Evolutionary conservation across 2,329 filamentous ascomycete genomes (phyloP), one percentile per base, ranked within the genome.

Genomic region (Trichoderma asperellum): DNA sequence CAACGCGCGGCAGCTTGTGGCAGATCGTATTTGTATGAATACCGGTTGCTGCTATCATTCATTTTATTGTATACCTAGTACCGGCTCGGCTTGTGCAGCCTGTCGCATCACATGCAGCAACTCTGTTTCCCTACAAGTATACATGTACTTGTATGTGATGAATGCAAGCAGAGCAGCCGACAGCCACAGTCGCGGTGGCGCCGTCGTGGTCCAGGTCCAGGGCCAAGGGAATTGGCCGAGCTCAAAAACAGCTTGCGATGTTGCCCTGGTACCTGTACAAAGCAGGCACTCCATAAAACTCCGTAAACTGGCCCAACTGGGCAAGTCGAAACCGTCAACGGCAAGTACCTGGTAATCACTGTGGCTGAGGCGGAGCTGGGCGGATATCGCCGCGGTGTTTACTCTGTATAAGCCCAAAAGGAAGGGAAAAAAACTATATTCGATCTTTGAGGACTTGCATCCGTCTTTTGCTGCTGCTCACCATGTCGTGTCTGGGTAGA

Each of bases 221-320:
- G 62, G 37, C 35, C n/a, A 43, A 53, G 62, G 21, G 62, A 65
- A 65, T 65, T 63, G 62, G 52, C 52, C 52, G 52, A 65, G 52
- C n/a, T 47, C 47, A 18, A 40, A 49, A 52, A 34, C 61, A 55
- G 49, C 49, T 55, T 24, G 47, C n/a, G 34, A n/a, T 6, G 16
- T 43, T n/a, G 40, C 40, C 40, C 40, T 43, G 40, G 37, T 53
- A 55, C 49, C 35, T 37, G 16, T 37, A 24, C 34, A 40, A 12
- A 24, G 12, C 14, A 16, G 34, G 61, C 53, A 29, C 62, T 57
- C 52, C 62, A 57, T 65, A 64, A 43, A 64, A 29, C 52, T 55
- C 52, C 53, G 27, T 32, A 32, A 55, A 55, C 3, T 29, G 16
- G 59, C 63, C 63, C 34, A 29, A 66, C 63, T 49, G 63, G 62